Evolutionary conservation across 2,329 filamentous ascomycete species (phyloP), one percentile per base, ranked within the genome.

Genomic region (Pestalotiopsis sp.): DNA sequence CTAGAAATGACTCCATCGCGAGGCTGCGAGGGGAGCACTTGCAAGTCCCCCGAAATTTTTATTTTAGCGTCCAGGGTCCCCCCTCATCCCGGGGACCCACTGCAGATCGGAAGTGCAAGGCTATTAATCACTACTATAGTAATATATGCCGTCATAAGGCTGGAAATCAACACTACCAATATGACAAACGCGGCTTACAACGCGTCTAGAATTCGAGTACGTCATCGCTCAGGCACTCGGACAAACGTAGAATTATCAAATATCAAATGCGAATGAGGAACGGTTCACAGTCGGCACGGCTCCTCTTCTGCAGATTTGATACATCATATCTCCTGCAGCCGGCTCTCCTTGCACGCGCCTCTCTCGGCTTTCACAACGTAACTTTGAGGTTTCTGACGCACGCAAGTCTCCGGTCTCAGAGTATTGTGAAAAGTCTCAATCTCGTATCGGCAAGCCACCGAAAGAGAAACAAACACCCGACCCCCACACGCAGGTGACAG

Each of bases 61-160:
- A 9, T 31, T 62, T 20, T 40, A 62, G 59, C 59, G 31, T 11
- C 25, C 31, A 36, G 41, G 23, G 20, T 66, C 40, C 36, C 49
- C 27, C 20, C 17, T 20, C 17, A 12, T 23, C 61, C 40, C 36
- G 41, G 40, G 40, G 17, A 27, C 20, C 61, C 41, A 56, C 49
- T 56, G 49, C 31, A 25, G 63, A 66, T 66, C 63, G n/a, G 7
- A 13, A 13, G 52, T 66, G 65, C 56, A 66, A 66, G 56, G 65
- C 65, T 66, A 52, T 20, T 52, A n/a, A n/a, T 52, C 6, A 36
- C 31, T 36, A 36, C 31, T 52, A 52, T 52, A 52, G 45, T 56
- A 13, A 6, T 59, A 7, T 13, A 59, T 60, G 52, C 65, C 65
- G 65, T 66, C 65, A 60, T 66, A 61, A 66, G 65, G 65, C 65